Base-by-base conservation (phyloP, 2,329 filamentous ascomycete genomes). In the Pestalotiopsis sp. region DNA sequence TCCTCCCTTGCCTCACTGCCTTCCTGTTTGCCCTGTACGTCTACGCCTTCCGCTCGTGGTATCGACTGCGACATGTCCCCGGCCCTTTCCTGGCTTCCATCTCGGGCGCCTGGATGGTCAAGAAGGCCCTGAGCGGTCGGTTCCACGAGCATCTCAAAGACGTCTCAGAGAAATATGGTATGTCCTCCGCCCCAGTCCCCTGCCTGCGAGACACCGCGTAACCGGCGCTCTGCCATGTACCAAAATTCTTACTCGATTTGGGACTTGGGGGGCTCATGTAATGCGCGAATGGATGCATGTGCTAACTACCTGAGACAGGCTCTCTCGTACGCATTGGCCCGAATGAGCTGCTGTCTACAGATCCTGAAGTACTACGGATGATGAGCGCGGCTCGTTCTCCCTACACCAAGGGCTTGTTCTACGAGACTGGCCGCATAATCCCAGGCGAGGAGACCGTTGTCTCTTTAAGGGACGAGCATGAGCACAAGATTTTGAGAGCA, bases 401-500 rank as follows among this genome's bases (percentile, higher is more conserved):
- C 4, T 81, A 81, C 71, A 78, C 73, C 31, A 80, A 79, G 67
- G 79, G 78, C 13, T 70, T 76, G 41, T 81, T 79, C 61, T 81
- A 81, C 69, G 76, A 79, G 55, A 78, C 79, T 5, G 76, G 80
- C 14, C 78, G 79, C 39, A 78, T 81, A 71, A 74, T 78, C 23
- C 79, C 79, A 5, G 78, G 74, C 36, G 73, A 78, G 49, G 76
- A 81, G 70, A 81, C 79, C 36, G 72, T 81, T 36, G 74, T 81
- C 49, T 81, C 79, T 2, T 70, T 78, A 70, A 75, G 78, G 36
- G 72, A 81, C 41, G 79, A 81, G 36, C 69, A 70, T 2, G 74
- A 76, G 64, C 81, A 83, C 69, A 75, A 75, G 52, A 75, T 75
- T 4, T 79, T 84, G 71, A 76, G 82, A n/a, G 78, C 80, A 23